phyloP scores from a whole-genome alignment of 1,139 yeast genomes.

The Pichia sp. region DNA sequence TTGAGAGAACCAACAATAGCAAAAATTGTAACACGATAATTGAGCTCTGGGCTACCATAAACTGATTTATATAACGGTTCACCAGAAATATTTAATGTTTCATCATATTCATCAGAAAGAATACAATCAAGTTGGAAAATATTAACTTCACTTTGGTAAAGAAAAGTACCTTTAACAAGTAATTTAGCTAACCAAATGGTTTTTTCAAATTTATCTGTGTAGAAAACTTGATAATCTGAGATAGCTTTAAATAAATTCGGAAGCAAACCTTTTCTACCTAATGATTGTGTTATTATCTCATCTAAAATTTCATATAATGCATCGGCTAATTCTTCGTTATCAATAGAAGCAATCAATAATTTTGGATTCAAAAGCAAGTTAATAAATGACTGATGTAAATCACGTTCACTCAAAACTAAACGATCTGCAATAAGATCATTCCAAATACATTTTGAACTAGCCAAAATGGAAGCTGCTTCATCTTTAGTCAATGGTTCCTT shows the following conservation, averaged over 20 bases:
- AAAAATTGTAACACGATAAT: slow-evolving; percentile 46
- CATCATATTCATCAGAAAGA: slow-evolving; percentile 46
- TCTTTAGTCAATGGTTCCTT: slow-evolving; percentile 4
- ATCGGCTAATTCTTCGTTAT: slow-evolving; percentile 26
- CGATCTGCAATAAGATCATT: slow-evolving; percentile 51
- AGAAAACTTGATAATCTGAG: slow-evolving; percentile 35
- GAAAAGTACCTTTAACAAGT: slow-evolving; percentile 40
- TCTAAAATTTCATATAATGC: slow-evolving; percentile 35
- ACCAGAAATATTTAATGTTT: slow-evolving; percentile 27
- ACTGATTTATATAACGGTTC: slow-evolving; percentile 39
- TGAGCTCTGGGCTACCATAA: slow-evolving; percentile 58
- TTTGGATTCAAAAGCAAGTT: slow-evolving; percentile 36
- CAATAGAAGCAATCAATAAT: slow-evolving; percentile 27
- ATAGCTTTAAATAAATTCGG: slow-evolving; percentile 50
- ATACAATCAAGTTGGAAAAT: slow-evolving; percentile 56
- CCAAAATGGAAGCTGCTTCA: slow-evolving; percentile 24
- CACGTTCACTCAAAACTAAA: slow-evolving; percentile 58
- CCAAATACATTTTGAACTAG: slow-evolving; percentile 47
- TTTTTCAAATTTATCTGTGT: slow-evolving; percentile 33
- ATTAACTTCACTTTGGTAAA: slow-evolving; percentile 50
- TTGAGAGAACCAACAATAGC: slow-evolving; percentile 37
- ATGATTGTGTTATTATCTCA: slow-evolving; percentile 45
- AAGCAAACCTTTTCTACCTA: slow-evolving; percentile 62
- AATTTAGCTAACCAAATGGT: slow-evolving; percentile 51
- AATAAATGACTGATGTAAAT: slow-evolving; percentile 53